These are phyloP conservation scores for Ziziphus jujuba DNA, from an alignment of 306 rosid genomes.

Conservation along the genomic window DNA sequence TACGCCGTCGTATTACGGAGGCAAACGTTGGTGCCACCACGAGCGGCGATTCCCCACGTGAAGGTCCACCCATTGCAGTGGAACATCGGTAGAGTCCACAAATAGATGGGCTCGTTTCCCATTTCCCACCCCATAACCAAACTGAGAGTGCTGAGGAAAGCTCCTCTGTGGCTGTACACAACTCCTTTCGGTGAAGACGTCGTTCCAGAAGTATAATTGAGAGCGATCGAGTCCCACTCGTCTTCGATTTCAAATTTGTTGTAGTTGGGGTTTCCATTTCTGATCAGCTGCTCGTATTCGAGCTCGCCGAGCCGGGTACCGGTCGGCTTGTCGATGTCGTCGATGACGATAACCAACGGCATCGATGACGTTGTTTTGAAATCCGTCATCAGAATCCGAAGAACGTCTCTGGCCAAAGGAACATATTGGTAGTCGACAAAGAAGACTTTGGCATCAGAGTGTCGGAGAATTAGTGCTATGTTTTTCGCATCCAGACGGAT, in stretches of 20 bases:
- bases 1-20: slow-evolving; percentile 52
- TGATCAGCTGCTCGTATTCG: slow-evolving; percentile 70
- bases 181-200: slow-evolving; percentile 92
- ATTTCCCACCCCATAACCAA: slow-evolving; percentile 77
- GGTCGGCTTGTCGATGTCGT: slow-evolving; percentile 71
- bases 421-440: slow-evolving; percentile 75
- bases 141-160: slow-evolving; percentile 75
- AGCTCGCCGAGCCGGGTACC: slow-evolving; percentile 65
- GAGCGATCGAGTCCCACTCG: slow-evolving; percentile 74
- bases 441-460: slow-evolving; percentile 72
- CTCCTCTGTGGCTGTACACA: slow-evolving; percentile 86
- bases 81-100: slow-evolving; percentile 94
- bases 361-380: slow-evolving; percentile 17
- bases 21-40: slow-evolving; percentile 85
- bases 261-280: slow-evolving; percentile 40
- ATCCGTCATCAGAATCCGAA: slow-evolving; percentile 32
- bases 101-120: slow-evolving; percentile 67
- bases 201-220: slow-evolving; percentile 92
- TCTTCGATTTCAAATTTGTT: slow-evolving; percentile 30
- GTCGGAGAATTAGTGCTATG: slow-evolving; percentile 73
- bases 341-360: slow-evolving; percentile 73
- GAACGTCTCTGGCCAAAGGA: slow-evolving; percentile 53
- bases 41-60: slow-evolving; percentile 91
- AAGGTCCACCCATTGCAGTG: slow-evolving; percentile 99
- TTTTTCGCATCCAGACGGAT: slow-evolving; percentile 64